Conservation (phyloP, 495 filamentous ascomycete species). For the Immersiella caudata region DNA sequence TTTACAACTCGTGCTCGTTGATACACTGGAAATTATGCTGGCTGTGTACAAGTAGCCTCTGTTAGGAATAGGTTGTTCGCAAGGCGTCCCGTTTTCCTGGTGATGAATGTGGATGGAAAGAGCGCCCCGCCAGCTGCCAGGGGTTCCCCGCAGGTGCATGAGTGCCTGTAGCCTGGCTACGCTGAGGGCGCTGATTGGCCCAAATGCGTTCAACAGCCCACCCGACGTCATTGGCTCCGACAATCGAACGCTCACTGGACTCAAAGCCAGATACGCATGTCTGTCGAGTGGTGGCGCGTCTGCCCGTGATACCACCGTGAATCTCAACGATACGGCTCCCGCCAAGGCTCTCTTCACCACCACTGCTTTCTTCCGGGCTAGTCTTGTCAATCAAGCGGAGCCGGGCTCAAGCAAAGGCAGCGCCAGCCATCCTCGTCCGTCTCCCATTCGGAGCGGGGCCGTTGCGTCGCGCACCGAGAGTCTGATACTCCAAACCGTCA, state of each 20-base stretch:
- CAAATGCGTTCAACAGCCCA: background rate
- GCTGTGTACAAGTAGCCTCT: too few relatives aligned
- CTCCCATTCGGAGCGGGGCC: slow-evolving; percentile 10
- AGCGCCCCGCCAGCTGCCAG: background rate
- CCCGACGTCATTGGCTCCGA: slow-evolving; percentile 15
- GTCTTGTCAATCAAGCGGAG: background rate
- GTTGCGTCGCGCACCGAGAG: background rate
- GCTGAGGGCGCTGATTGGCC: background rate
- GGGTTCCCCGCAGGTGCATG: background rate
- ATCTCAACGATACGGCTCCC: background rate
- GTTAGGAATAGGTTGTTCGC: too few relatives aligned
- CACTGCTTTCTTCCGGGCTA: background rate
- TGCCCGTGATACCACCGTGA: slow-evolving; percentile 1
- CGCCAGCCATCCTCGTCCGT: background rate
- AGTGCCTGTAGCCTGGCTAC: background rate
- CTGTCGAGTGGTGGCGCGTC: background rate
- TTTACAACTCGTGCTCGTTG: background rate
- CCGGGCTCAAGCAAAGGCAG: background rate
- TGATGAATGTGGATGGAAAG: background rate
- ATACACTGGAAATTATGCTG: too few relatives aligned
- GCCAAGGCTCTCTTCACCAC: background rate
- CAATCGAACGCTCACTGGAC: slow-evolving; percentile 9
- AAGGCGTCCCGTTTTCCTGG: too few relatives aligned
- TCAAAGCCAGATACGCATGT: background rate
- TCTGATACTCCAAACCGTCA: background rate